These are phyloP conservation scores for Aphanomyces stellatus DNA, from an alignment of 352 stramenopile species.

Conservation along the genomic window DNA sequence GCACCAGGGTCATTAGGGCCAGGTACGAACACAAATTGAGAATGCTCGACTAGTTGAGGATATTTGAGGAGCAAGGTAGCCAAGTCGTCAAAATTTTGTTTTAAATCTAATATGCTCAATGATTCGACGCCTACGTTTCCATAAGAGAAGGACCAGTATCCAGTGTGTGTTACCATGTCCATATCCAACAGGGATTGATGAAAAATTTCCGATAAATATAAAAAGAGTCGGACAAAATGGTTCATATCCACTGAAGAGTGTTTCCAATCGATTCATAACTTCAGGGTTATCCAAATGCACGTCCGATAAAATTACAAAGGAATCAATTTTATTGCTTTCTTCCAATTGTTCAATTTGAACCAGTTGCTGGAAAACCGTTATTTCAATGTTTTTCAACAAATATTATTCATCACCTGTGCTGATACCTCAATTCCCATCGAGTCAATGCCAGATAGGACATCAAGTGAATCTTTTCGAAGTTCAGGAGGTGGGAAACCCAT, in stretches of 20 bases:
- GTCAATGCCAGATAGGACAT: slow-evolving; percentile 68
- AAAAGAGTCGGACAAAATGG: slow-evolving; percentile 75
- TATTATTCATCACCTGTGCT: slow-evolving; percentile 24
- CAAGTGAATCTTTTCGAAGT: slow-evolving; percentile 57
- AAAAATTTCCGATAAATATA: slow-evolving; percentile 93
- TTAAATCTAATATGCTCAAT: slow-evolving; percentile 67
- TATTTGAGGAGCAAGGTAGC: slow-evolving; percentile 86
- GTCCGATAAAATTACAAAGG: slow-evolving; percentile 92
- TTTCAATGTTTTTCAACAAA: not conserved
- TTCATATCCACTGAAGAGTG: slow-evolving; percentile 84
- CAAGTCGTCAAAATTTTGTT: slow-evolving; percentile 86
- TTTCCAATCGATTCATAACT: slow-evolving; percentile 83
- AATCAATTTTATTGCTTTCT: slow-evolving; percentile 66
- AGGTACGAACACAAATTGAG: slow-evolving; percentile 88
- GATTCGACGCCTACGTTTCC: slow-evolving; percentile 22
- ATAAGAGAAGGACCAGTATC: too few species aligned
- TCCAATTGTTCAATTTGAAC: slow-evolving; percentile 77
- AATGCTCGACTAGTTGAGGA: slow-evolving; percentile 65
- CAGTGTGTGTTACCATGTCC: too few species aligned
- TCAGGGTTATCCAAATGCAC: slow-evolving; percentile 89
- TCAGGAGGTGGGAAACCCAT: slow-evolving; percentile 89
- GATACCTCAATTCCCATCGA: slow-evolving; percentile 77
- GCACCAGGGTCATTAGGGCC: slow-evolving; percentile 87
- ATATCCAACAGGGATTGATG: slow-evolving; percentile 67
- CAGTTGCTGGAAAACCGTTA: slow-evolving; percentile 32